Base-by-base conservation (phyloP, 768 basidiomycete genomes). In the Tulasnella sp. region DNA sequence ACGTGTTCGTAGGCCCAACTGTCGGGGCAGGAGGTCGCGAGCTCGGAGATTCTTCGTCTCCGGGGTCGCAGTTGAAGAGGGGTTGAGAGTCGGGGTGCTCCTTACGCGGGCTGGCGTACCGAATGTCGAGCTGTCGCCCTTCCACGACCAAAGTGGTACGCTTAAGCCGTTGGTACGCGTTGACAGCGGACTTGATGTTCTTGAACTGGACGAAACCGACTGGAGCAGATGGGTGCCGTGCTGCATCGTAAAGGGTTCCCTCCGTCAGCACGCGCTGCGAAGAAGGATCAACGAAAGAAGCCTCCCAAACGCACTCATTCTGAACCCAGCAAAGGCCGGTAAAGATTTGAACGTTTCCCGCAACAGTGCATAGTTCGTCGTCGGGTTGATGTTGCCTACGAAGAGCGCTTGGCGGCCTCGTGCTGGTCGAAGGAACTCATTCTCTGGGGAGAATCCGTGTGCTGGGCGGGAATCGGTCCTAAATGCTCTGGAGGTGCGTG, bases 321-420 rank as follows among this genome's bases (percentile, higher is more conserved):
- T 39, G 34, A 75, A 75, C 38, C 40, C 75, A 21, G 75, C 39
- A 31, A 75, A 75, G 27, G 44, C 44, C 3, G 75, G 52, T 36
- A 75, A 75, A 4, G 44, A 18, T 31, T 75, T 75, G 75, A 75
- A 75, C 9, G 44, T 44, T 16, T 48, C 34, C 10, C 75, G 75
- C 19, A 75, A 56, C 4, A 56, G 14, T 6, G 9, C 52, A 27
- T 75, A 48, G 19, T 75, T 34, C 34, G 75, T 75, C n/a, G 75
- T 75, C 21, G 75, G 75, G 75, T 48, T 75, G 75, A 75, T 75
- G 46, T 75, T 75, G 19, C 75, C 75, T 16, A 75, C 46, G 75
- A 5, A 75, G 19, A 75, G 38, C 19, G 12, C 46, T 75, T 75
- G 39, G n/a, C 75, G 75, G n/a, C 62, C 62, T 68, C 34, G 27